Conservation (phyloP, 108 stramenopile genomes). For the Skeletonema grethae region DNA sequence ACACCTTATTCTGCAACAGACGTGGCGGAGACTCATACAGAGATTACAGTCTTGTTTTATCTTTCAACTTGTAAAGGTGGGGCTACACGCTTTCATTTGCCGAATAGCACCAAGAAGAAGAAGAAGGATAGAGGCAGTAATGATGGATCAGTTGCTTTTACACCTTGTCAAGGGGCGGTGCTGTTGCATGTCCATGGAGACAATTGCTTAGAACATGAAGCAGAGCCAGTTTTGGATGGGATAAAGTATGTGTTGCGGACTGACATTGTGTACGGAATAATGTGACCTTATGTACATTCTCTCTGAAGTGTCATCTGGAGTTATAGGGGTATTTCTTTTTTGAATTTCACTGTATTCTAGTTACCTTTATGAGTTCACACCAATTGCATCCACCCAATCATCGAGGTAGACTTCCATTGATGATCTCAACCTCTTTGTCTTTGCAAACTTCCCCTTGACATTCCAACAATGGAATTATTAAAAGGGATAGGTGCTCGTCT, state of each 20-base stretch:
- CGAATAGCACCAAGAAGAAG: constrained; percentile 24
- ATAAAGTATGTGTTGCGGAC: constrained; percentile 83
- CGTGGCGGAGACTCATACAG: constrained; percentile 50
- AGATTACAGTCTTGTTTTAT: constrained; percentile 88
- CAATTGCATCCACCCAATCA: background rate
- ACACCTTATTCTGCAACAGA: constrained; percentile 5
- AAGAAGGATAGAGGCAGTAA: background rate
- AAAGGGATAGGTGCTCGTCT: too few relatives aligned
- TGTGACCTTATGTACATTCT: background rate
- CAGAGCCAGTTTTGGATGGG: constrained; percentile 77
- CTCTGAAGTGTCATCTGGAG: background rate
- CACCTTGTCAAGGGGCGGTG: constrained; percentile 69
- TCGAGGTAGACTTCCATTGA: background rate
- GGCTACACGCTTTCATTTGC: constrained; percentile 75
- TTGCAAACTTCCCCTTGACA: constrained; percentile 51
- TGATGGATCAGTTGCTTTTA: constrained; percentile 52
- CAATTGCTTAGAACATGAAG: constrained; percentile 88
- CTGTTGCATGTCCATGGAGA: constrained; percentile 89
- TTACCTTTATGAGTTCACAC: too few relatives aligned
- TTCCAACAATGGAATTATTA: too few relatives aligned
- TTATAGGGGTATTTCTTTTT: background rate
- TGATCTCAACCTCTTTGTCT: background rate
- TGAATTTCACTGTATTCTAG: background rate
- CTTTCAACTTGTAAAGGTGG: constrained; percentile 72
- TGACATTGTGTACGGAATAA: constrained; percentile 60